Conservation (phyloP, 2,329 filamentous ascomycete species). For the Hypoxylon sp. region DNA sequence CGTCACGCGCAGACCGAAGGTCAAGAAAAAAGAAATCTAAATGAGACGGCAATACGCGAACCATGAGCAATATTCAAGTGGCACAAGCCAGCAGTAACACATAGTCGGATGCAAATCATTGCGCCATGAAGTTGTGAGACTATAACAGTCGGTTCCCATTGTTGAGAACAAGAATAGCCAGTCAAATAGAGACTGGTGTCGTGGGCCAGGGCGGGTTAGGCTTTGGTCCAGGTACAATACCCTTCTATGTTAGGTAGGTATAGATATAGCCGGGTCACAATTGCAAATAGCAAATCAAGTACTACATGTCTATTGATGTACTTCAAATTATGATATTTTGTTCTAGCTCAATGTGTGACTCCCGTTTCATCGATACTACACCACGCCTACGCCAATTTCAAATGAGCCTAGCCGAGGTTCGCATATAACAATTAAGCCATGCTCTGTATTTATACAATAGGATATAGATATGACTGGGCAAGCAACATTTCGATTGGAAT, state of each 20-base stretch:
- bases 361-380: not conserved
- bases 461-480: not conserved
- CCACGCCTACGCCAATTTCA: not conserved
- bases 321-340: constrained; percentile 1
- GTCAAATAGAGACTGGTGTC: constrained; percentile 30
- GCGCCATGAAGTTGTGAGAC: constrained; percentile 26
- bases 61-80: constrained; percentile 32
- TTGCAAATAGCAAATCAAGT: constrained; percentile 45
- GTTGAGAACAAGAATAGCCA: constrained; percentile 24
- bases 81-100: constrained; percentile 10
- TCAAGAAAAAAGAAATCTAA: constrained; percentile 50
- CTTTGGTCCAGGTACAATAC: constrained; percentile 49
- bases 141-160: constrained; percentile 25
- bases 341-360: not conserved
- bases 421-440: not conserved
- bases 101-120: constrained; percentile 24
- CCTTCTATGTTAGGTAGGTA: constrained; percentile 52
- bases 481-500: not conserved
- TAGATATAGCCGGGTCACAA: constrained; percentile 45
- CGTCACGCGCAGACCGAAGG: constrained; percentile 62
- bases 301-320: constrained; percentile 25
- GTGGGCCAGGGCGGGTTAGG: constrained; percentile 33
- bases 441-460: not conserved
- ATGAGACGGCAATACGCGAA: constrained; percentile 28
- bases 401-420: not conserved